Conservation (phyloP, 192 early-diverging fungal species). For the Lobulomyces angularis region DNA sequence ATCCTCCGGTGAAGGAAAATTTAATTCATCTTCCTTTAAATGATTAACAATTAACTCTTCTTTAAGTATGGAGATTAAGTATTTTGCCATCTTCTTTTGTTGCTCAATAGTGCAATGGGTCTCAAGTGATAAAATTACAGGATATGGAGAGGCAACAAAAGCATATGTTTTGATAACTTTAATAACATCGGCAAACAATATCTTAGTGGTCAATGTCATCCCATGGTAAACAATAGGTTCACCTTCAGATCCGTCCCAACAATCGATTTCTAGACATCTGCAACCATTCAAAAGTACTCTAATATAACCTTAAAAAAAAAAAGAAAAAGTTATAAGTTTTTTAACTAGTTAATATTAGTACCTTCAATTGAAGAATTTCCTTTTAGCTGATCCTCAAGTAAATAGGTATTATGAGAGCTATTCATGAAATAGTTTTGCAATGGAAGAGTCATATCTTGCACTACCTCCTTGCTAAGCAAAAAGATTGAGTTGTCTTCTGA, state of each 20-base stretch:
- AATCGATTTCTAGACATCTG: constrained; percentile 68
- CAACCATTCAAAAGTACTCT: constrained; percentile 52
- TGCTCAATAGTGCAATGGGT: constrained; percentile 51
- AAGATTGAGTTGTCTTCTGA: no score
- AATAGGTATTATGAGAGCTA: constrained; percentile 11
- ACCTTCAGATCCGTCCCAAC: constrained; percentile 58
- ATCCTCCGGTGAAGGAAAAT: constrained; percentile 47
- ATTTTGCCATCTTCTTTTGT: constrained; percentile 53
- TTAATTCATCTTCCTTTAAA: constrained; percentile 11
- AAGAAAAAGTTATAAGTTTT: no score
- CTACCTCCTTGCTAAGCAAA: no score
- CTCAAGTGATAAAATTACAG: constrained; percentile 61
- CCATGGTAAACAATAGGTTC: constrained; percentile 63
- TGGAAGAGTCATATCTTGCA: constrained; percentile 10
- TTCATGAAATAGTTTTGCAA: constrained; percentile 8
- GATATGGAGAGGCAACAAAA: constrained; percentile 59
- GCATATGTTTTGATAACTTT: constrained; percentile 59
- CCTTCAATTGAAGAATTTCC: background rate
- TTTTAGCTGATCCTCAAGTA: constrained; percentile 9
- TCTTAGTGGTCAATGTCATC: constrained; percentile 56
- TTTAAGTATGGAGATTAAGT: constrained; percentile 41
- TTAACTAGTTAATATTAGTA: no score
- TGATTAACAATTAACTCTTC: constrained; percentile 40
- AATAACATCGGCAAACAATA: constrained; percentile 58
- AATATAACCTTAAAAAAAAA: no score